Evolutionary conservation across 2,329 filamentous ascomycete genomes (phyloP).

Genomic region (Zymoseptoria crescenta): DNA sequence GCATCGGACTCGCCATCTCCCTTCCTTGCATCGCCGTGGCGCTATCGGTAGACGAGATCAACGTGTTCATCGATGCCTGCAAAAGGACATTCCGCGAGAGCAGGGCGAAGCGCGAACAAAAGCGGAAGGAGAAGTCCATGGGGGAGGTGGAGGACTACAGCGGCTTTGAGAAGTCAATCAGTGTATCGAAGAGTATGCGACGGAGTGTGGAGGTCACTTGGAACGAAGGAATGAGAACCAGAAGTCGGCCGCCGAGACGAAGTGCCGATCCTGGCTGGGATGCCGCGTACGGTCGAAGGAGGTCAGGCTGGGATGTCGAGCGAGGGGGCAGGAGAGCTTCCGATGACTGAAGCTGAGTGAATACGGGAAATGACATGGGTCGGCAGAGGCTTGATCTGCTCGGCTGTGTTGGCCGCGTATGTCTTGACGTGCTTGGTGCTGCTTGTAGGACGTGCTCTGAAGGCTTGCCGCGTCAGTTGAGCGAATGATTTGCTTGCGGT

Average conservation of each 20-base stretch:
- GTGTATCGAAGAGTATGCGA: conserved; percentile 12
- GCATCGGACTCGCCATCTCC: conserved; percentile 47
- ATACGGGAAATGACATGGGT: not conserved
- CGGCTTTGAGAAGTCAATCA: conserved; percentile 9
- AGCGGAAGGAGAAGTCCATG: not conserved
- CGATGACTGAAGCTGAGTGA: not conserved
- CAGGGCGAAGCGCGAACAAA: not conserved
- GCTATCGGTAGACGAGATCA: conserved; percentile 14
- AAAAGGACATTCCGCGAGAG: not conserved
- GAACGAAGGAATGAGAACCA: conserved; percentile 4
- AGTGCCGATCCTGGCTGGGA: conserved; percentile 2
- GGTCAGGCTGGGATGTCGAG: not conserved
- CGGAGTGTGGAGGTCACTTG: conserved; percentile 13
- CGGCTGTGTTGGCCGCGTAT: not conserved
- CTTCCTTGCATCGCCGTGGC: conserved; percentile 29
- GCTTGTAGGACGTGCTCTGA: not conserved
- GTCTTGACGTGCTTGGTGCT: not conserved
- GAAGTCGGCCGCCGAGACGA: conserved; percentile 4
- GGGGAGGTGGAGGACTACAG: not conserved
- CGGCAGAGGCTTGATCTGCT: not conserved
- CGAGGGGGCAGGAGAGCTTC: not conserved
- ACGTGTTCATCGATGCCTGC: not conserved
- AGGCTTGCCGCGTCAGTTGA: not conserved
- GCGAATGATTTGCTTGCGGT: not conserved
- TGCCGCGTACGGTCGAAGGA: not conserved